Percentiles rank a stretch among this genome's conserved stretches.
Evolutionary conservation across 2,329 filamentous ascomycete species (phyloP).

Genomic region (Fusarium globosum): DNA sequence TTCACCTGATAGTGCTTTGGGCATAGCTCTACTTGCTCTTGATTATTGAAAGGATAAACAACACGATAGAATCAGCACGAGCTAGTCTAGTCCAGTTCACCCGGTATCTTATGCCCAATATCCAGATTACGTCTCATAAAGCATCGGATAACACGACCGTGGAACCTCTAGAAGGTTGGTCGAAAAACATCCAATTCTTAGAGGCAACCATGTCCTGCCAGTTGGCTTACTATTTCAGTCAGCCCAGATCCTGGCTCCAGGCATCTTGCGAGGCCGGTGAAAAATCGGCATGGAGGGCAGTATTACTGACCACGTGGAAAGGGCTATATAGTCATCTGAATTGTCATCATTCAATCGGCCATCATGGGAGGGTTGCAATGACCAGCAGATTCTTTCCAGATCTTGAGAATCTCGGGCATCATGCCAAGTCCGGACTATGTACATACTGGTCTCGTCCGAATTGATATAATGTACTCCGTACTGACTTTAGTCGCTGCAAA

Average conservation of each 20-base stretch:
- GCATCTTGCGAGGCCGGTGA: neutral
- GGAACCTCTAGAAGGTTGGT: neutral
- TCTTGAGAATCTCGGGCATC: slow-evolving; percentile 6
- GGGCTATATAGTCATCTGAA: neutral
- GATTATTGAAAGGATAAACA: slow-evolving; percentile 2
- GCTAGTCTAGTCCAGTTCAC: neutral
- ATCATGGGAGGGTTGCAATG: slow-evolving; percentile 2
- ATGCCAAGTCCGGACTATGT: neutral
- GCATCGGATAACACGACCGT: neutral
- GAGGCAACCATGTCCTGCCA: neutral
- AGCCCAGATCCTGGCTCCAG: neutral
- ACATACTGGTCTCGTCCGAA: neutral
- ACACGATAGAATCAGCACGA: neutral
- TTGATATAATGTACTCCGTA: neutral
- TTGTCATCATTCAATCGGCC: neutral
- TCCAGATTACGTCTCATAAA: neutral
- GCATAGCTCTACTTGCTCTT: neutral
- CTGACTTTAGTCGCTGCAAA: neutral
- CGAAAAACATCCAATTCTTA: neutral
- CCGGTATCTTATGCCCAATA: neutral
- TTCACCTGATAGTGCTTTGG: neutral
- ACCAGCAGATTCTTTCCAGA: slow-evolving; percentile 29
- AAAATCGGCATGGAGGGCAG: neutral
- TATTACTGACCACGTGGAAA: neutral
- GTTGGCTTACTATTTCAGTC: neutral